Evolutionary conservation across 2,329 filamentous ascomycete species (phyloP).

Genomic region (Talaromyces pinophilus): DNA sequence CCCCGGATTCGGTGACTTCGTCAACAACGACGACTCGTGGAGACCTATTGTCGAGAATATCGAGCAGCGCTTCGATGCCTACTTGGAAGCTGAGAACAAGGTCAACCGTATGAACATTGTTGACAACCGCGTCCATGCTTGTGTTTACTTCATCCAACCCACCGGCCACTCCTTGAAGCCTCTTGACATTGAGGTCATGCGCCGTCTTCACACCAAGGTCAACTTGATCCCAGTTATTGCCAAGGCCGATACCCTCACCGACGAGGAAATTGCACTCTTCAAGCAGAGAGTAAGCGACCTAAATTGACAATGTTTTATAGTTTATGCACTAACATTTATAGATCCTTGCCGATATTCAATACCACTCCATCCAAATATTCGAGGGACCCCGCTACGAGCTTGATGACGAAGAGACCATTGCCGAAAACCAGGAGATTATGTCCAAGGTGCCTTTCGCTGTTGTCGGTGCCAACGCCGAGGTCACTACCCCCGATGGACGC

Average conservation of each 20-base stretch:
- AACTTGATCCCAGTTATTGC: constrained; percentile 99
- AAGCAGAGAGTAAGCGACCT: constrained; percentile 77
- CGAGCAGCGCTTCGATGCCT: constrained; percentile 97
- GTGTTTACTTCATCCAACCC: constrained; percentile 99
- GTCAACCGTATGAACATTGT: constrained; percentile 99
- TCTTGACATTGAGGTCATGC: constrained; percentile 98
- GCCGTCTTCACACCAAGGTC: constrained; percentile 98
- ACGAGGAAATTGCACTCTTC: constrained; percentile 92
- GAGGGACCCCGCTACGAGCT: constrained; percentile 98
- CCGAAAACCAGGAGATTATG: constrained; percentile 99
- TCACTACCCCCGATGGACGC: constrained; percentile 85
- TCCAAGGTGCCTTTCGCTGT: constrained; percentile 99
- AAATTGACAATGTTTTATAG: not conserved
- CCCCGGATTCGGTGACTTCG: constrained; percentile 96
- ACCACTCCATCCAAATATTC: constrained; percentile 98
- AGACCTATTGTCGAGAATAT: constrained; percentile 99
- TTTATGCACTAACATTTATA: constrained; percentile 45
- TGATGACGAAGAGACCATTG: constrained; percentile 98
- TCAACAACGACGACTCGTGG: constrained; percentile 99
- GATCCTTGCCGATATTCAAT: constrained; percentile 95
- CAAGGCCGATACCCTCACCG: constrained; percentile 96
- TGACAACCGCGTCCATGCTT: constrained; percentile 97
- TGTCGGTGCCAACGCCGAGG: constrained; percentile 94
- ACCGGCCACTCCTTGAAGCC: constrained; percentile 98
- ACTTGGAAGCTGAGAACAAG: constrained; percentile 99